Evolutionary conservation across 495 filamentous ascomycete species (phyloP).

Genomic region (Bryoglossum gracile): DNA sequence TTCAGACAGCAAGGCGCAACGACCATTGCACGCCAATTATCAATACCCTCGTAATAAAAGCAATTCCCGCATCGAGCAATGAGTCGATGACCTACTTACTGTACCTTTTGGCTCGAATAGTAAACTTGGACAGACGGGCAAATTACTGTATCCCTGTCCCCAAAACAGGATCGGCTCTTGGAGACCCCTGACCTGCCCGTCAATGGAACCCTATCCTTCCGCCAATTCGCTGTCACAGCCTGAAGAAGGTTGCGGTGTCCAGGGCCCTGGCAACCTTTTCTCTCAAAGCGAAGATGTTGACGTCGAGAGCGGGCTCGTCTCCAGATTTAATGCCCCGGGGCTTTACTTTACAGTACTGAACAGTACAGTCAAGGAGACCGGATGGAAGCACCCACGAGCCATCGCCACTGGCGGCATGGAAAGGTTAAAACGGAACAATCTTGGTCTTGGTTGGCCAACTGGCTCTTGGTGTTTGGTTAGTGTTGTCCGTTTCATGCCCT

Average conservation of each 20-base stretch:
- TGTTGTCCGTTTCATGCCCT: background rate
- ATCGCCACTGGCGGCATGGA: background rate
- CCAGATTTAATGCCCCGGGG: too few relatives aligned
- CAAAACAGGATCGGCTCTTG: background rate
- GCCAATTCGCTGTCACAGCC: background rate
- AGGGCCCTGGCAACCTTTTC: background rate
- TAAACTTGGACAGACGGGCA: background rate
- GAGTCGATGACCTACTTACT: background rate
- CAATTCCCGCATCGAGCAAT: background rate
- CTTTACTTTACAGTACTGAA: background rate
- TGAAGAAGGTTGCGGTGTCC: background rate
- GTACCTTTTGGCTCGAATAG: background rate
- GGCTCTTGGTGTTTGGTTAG: background rate
- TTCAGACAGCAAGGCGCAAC: background rate
- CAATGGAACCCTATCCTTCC: background rate
- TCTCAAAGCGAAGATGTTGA: background rate
- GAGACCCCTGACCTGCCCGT: background rate
- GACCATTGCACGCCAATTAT: background rate
- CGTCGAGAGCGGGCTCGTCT: background rate
- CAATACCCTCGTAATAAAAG: background rate
- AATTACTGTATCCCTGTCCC: background rate
- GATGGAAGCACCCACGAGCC: constrained; percentile 6
- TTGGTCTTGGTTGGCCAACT: background rate
- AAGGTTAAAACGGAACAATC: background rate
- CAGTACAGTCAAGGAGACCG: background rate